Base-by-base conservation (phyloP, 2,329 filamentous ascomycete species). In the Tolypocladium inflatum region DNA sequence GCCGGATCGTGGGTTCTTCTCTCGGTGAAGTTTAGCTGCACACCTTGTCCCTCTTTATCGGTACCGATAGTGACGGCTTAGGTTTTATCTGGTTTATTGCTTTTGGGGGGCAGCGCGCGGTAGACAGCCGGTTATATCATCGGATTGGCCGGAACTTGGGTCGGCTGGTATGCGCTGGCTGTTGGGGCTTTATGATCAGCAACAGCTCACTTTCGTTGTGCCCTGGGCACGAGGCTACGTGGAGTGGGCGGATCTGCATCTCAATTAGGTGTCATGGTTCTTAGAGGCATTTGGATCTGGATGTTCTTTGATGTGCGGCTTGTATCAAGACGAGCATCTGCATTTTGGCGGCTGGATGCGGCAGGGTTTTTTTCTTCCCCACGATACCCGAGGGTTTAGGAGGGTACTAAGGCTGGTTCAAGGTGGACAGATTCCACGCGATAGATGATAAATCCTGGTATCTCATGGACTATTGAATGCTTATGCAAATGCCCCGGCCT, bases 381-480 rank as follows among this genome's bases (percentile, higher is more conserved):
- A 69, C 64, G 68, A 71, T 71, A 71, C 68, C 68, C 67, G 60
- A 62, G 60, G 63, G 60, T 65, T 63, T 65, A 60, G 61, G 59
- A 61, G 60, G 57, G 21, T 42, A 55, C 61, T 5, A 33, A 59
- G 61, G 62, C 58, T 59, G 56, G 57, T 57, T 59, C 51, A 58
- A 58, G 56, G 59, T 61, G 58, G 42, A 61, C 37, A 30, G 19
- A 42, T n/a, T 35, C 19, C 48, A 51, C 17, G 17, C 48, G 17
- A 33, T 51, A 51, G 15, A 51, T 51, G 30, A 35, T 51, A 33
- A 50, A 33, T n/a, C 30, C 17, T 10, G 15, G 48, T 51, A 35
- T 33, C 26, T 35, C 17, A n/a, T 51, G 30, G 17, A 35, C 19
- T 26, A n/a, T 51, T 19, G 8, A 19, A 35, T 33, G 30, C 26